Evolutionary conservation across 371 early-diverging fungal genomes (phyloP), one percentile per base, ranked within the genome.

Genomic region (Mucor indicus): DNA sequence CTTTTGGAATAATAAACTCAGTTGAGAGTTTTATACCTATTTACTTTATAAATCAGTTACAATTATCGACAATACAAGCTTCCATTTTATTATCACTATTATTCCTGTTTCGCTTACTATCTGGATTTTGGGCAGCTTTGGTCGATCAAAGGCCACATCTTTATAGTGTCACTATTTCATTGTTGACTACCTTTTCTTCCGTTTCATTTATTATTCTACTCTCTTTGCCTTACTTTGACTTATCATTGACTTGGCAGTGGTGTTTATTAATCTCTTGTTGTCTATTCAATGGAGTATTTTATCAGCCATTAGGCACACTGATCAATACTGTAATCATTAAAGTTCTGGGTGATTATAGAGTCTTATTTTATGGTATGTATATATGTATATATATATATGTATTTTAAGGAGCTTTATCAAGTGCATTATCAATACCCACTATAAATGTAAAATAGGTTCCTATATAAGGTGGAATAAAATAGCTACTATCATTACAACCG

Each of bases 281-380:
- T 20, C 27, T 51, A 19, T 48, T 60, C 19, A 50, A 62, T 29
- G 60, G 60, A 13, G 10, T 59, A 16, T 60, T 59, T 37, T 62
- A 56, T 47, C 71, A 63, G 23, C 67, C 71, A 7, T 39, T 66
- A 8, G 51, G 50, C 17, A 50, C 48, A 4, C 39, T 70, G 11
- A 49, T 64, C 13, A 48, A 66, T 43, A 60, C 54, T 30, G 55
- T 47, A 10, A 59, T 64, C 11, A 60, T 70, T 15, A 70, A 70
- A 16, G 41, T 47, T 5, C 31, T 70, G 29, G 64, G 62, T 3
- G 67, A 70, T 31, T 70, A 60, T 48, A 50, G 60, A 48, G 51
- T 55, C 1, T 30, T 66, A 31, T 56, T 70, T 25, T 68, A 57
- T 59, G 62, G 71, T 66, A 63, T 39, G 24, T 15, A 47, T 1